A percentile compares a stretch with the other conserved stretches of the same genome.
These are phyloP conservation scores for Apiospora malaysiana DNA, from an alignment of 2,329 filamentous ascomycete genomes.

Conservation along the genomic window DNA sequence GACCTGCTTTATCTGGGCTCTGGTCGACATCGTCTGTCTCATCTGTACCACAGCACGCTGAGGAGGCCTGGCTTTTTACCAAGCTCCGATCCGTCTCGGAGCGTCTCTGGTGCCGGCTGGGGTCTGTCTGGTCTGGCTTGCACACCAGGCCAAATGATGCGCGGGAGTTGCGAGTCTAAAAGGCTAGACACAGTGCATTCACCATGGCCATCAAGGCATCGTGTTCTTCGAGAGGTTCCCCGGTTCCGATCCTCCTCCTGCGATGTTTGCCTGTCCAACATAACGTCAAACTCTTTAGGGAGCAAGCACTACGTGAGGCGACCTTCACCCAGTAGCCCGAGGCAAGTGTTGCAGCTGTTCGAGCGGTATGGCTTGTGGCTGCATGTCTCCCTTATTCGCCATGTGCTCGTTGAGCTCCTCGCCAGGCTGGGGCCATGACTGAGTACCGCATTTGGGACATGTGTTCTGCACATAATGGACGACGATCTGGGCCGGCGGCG, in stretches of 20 bases:
- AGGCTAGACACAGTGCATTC: background rate
- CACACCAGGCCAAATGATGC: background rate
- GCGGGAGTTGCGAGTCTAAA: background rate
- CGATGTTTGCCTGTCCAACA: background rate
- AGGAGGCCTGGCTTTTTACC: background rate
- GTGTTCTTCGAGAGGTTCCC: background rate
- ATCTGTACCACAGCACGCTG: background rate
- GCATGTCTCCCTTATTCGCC: conserved; percentile 21
- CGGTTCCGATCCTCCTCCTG: background rate
- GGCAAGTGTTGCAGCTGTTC: background rate
- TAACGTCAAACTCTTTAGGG: too few species aligned
- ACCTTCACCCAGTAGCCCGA: background rate
- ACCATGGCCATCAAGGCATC: background rate
- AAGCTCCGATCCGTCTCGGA: background rate
- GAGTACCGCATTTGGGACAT: conserved; percentile 20
- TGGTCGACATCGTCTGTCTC: background rate
- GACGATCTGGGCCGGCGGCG: conserved; percentile 21
- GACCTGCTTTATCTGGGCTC: conserved; percentile 4
- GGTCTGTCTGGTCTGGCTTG: background rate
- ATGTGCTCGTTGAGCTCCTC: conserved; percentile 21
- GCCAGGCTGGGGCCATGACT: conserved; percentile 20
- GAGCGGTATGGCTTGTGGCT: conserved; percentile 18
- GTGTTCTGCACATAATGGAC: conserved; percentile 23
- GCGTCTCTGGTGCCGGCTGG: background rate
- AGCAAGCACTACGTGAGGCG: background rate